Evolutionary conservation across 371 early-diverging fungal species (phyloP).

Genomic region (Saksenaea oblongispora): DNA sequence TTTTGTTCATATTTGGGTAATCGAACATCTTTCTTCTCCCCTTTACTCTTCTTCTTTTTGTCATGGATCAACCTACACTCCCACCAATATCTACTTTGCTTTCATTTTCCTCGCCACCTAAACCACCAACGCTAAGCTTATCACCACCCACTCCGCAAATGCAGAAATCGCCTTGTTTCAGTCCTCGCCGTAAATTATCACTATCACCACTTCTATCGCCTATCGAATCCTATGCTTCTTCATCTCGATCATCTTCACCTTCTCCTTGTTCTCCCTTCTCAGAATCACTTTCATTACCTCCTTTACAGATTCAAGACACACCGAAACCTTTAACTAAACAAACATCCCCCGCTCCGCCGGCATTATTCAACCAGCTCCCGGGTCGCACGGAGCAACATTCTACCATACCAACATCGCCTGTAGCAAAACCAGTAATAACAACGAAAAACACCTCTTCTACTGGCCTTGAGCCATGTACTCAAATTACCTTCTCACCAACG

Average conservation of each 20-base stretch:
- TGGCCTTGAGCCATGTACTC: conserved; percentile 7
- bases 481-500: conserved; percentile 31
- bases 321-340: background rate
- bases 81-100: conserved; percentile 12
- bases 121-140: conserved; percentile 8
- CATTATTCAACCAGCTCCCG: background rate
- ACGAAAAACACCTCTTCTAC: conserved; percentile 9
- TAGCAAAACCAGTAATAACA: background rate
- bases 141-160: conserved; percentile 4
- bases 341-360: background rate
- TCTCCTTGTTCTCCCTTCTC: conserved; percentile 10
- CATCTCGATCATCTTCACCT: conserved; percentile 6
- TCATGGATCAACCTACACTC: conserved; percentile 17
- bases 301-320: conserved; percentile 21
- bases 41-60: conserved; percentile 15
- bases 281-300: conserved; percentile 11
- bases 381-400: background rate
- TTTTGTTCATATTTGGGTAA: conserved; percentile 19
- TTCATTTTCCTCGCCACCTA: conserved; percentile 11
- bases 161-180: conserved; percentile 2
- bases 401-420: conserved; percentile 8
- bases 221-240: conserved; percentile 23
- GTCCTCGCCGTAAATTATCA: conserved; percentile 6
- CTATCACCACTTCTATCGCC: conserved; percentile 29
- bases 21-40: conserved; percentile 7